Percentiles rank a stretch among this genome's conserved stretches.
Conservation (phyloP, 148 eudicot species). For the Agrostemma githago region DNA sequence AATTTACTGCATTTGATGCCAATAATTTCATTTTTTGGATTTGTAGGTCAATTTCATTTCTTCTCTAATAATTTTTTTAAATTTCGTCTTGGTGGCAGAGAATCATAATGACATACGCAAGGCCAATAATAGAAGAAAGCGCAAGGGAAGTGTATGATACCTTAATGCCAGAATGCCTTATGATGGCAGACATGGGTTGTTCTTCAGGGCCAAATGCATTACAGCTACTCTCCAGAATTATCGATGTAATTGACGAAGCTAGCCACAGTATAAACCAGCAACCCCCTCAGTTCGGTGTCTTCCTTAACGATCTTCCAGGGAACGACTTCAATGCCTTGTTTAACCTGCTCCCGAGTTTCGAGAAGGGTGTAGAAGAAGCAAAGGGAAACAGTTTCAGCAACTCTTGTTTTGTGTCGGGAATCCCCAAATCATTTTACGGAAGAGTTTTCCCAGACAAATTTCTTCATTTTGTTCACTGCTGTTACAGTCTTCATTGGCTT, state of each 20-base stretch:
- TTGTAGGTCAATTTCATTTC: too few species aligned
- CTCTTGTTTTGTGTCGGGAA: not conserved
- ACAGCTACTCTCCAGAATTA: not conserved
- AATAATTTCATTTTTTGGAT: too few species aligned
- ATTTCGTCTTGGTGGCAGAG: not conserved
- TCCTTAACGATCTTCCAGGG: constrained; percentile 33
- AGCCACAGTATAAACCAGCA: not conserved
- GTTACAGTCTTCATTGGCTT: not conserved
- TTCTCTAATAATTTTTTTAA: too few species aligned
- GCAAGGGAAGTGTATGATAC: not conserved
- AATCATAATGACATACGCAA: not conserved
- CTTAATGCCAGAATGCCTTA: not conserved
- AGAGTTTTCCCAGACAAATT: not conserved
- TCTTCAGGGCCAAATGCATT: not conserved
- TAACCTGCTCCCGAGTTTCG: constrained; percentile 8
- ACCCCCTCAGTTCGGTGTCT: not conserved
- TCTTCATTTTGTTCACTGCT: not conserved
- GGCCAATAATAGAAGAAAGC: not conserved
- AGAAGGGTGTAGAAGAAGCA: not conserved
- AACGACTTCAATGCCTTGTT: constrained; percentile 46
- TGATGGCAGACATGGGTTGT: not conserved
- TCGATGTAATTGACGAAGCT: not conserved
- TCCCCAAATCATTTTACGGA: not conserved
- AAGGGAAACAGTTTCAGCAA: not conserved
- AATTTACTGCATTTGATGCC: too few species aligned